These are phyloP conservation scores for Suhomyces yuchorum DNA, from an alignment of 1,139 yeast species.

Conservation along the genomic window DNA sequence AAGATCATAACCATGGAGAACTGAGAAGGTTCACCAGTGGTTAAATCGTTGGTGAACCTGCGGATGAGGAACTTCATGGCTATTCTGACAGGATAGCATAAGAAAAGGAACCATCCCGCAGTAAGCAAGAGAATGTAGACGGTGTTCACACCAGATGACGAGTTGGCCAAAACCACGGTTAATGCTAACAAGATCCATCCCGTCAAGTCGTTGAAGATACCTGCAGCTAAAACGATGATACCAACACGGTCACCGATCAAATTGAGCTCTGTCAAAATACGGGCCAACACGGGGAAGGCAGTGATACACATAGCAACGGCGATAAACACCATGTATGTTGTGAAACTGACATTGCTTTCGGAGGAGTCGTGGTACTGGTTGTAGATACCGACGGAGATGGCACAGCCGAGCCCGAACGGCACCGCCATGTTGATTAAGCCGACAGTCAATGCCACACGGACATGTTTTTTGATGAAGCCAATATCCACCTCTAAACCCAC, in stretches of 20 bases:
- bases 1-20: slow-evolving; percentile 59
- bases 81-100: slow-evolving; percentile 57
- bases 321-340: slow-evolving; percentile 75
- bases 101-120: slow-evolving; percentile 65
- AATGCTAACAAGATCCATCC: slow-evolving; percentile 82
- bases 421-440: slow-evolving; percentile 71
- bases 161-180: slow-evolving; percentile 72
- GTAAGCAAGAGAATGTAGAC: slow-evolving; percentile 67
- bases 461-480: slow-evolving; percentile 58
- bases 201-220: slow-evolving; percentile 74
- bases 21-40: slow-evolving; percentile 65
- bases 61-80: slow-evolving; percentile 45
- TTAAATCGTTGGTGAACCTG: slow-evolving; percentile 49
- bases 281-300: slow-evolving; percentile 80
- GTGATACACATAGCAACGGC: slow-evolving; percentile 83
- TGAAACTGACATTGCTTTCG: slow-evolving; percentile 49
- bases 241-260: slow-evolving; percentile 74
- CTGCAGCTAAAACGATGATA: slow-evolving; percentile 77
- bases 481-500: slow-evolving; percentile 79
- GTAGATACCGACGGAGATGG: slow-evolving; percentile 66
- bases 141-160: slow-evolving; percentile 67
- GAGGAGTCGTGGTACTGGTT: slow-evolving; percentile 46
- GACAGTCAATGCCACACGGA: slow-evolving; percentile 62
- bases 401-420: slow-evolving; percentile 79
- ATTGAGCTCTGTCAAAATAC: slow-evolving; percentile 72